Percentiles rank a stretch among this genome's conserved stretches.
phyloP scores from a whole-genome alignment of 495 filamentous ascomycete species.

The Parathielavia hyrcaniae region DNA sequence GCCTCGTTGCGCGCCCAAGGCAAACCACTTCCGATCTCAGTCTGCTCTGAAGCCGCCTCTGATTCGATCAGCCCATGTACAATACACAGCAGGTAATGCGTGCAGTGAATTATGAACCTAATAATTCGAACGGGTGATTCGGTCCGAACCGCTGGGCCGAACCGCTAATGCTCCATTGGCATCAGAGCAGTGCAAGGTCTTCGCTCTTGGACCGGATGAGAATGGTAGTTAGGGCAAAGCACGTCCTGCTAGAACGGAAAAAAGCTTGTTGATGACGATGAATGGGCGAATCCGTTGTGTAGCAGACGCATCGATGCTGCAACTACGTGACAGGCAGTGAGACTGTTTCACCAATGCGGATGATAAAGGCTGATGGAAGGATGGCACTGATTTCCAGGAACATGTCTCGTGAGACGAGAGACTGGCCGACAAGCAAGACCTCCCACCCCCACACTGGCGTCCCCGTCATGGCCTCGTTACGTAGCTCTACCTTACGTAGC shows the following conservation, averaged over 20 bases:
- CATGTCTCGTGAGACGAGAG: background rate
- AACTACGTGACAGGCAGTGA: slow-evolving; percentile 7
- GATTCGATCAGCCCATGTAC: slow-evolving; percentile 4
- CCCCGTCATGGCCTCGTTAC: slow-evolving; percentile 10
- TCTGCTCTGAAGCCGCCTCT: background rate
- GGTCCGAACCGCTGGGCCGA: slow-evolving; percentile 11
- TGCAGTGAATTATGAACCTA: background rate
- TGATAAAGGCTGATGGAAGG: background rate
- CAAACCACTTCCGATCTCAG: background rate
- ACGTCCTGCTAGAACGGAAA: background rate
- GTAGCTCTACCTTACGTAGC: slow-evolving; percentile 31
- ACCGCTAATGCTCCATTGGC: background rate
- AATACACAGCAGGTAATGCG: slow-evolving; percentile 3
- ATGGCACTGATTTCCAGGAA: background rate
- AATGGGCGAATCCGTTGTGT: slow-evolving; percentile 5
- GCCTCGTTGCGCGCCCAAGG: background rate
- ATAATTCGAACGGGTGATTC: background rate
- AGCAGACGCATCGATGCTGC: background rate
- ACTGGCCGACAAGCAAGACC: background rate
- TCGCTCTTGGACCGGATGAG: background rate
- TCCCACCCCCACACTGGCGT: background rate
- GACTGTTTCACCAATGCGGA: background rate
- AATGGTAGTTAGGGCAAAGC: background rate
- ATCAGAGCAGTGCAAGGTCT: background rate
- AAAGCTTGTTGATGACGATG: too few species aligned